Percentiles rank a stretch among this genome's conserved stretches.
These are phyloP conservation scores for Phoenix roebelenii DNA, from an alignment of 176 grass and related monocot species.

Conservation along the genomic window DNA sequence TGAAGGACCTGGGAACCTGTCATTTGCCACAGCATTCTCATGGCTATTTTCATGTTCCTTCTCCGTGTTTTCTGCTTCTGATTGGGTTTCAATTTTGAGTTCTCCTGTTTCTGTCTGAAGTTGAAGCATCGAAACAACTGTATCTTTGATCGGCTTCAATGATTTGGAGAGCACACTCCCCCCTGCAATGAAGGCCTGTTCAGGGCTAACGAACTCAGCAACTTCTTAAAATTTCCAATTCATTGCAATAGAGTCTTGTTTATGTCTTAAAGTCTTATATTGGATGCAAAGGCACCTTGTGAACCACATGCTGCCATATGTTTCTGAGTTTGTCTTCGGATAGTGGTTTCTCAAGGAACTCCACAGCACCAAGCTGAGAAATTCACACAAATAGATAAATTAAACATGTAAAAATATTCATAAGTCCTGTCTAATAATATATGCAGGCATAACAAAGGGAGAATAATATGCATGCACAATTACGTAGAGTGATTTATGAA, in stretches of 20 bases:
- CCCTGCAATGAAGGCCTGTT: constrained; percentile 35
- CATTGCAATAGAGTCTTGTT: neutral
- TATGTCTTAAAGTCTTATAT: neutral
- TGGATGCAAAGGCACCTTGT: constrained; percentile 32
- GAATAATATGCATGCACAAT: neutral
- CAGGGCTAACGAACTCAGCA: constrained; percentile 12
- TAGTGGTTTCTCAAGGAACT: constrained; percentile 45
- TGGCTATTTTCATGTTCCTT: neutral
- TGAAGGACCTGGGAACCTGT: constrained; percentile 7
- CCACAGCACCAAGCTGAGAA: constrained; percentile 39
- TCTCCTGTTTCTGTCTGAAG: neutral
- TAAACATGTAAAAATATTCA: neutral
- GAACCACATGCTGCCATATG: constrained; percentile 50
- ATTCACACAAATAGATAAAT: neutral
- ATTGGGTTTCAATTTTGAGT: neutral
- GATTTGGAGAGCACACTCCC: constrained; percentile 13
- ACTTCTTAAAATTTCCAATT: neutral
- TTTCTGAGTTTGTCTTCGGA: constrained; percentile 42
- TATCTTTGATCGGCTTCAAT: constrained; percentile 41
- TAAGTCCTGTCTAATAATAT: too few species aligned
- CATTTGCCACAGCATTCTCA: neutral
- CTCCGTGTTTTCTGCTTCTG: neutral
- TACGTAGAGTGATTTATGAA: neutral
- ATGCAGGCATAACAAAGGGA: neutral
- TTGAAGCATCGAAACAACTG: constrained; percentile 29